A percentile compares a stretch with the other conserved stretches of the same genome.
phyloP scores from a whole-genome alignment of 2,329 filamentous ascomycete genomes.

The Pseudonectria buxi region DNA sequence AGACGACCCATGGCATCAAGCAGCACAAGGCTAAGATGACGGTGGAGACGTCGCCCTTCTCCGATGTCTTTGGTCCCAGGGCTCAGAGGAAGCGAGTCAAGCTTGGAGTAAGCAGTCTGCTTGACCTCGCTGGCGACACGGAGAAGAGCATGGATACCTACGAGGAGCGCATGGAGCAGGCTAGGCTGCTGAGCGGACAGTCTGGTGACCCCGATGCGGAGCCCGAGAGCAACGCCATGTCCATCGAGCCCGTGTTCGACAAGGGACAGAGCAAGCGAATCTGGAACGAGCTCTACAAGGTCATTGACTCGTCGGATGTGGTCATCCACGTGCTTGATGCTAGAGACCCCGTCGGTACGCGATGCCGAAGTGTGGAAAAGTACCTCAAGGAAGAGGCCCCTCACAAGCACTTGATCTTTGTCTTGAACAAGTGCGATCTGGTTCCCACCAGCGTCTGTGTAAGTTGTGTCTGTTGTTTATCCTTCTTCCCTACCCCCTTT shows the following conservation, averaged over 20 bases:
- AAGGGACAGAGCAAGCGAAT: constrained; percentile 95
- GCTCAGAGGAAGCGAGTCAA: constrained; percentile 89
- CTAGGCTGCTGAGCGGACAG: constrained; percentile 66
- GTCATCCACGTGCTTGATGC: constrained; percentile 93
- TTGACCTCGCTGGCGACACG: constrained; percentile 74
- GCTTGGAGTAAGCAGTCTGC: constrained; percentile 72
- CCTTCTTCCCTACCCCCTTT: constrained; percentile 22
- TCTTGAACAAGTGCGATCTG: constrained; percentile 56
- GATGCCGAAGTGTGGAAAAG: constrained; percentile 73
- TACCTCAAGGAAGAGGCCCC: constrained; percentile 89
- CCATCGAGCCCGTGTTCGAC: constrained; percentile 81
- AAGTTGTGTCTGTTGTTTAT: constrained; percentile 47
- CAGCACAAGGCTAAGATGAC: constrained; percentile 92
- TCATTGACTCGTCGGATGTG: constrained; percentile 92
- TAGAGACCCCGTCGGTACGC: constrained; percentile 80
- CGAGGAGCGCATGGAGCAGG: constrained; percentile 72
- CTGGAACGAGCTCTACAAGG: constrained; percentile 94
- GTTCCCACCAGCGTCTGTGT: constrained; percentile 90
- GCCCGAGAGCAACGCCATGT: constrained; percentile 44
- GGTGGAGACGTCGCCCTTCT: constrained; percentile 79
- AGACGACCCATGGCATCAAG: constrained; percentile 70
- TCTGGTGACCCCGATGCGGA: constrained; percentile 50
- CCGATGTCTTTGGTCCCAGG: constrained; percentile 88
- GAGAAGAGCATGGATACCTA: constrained; percentile 77
- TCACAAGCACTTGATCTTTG: constrained; percentile 74